Evolutionary conservation across 1,139 yeast genomes (phyloP).

Genomic region (Kluyveromyces sp.): DNA sequence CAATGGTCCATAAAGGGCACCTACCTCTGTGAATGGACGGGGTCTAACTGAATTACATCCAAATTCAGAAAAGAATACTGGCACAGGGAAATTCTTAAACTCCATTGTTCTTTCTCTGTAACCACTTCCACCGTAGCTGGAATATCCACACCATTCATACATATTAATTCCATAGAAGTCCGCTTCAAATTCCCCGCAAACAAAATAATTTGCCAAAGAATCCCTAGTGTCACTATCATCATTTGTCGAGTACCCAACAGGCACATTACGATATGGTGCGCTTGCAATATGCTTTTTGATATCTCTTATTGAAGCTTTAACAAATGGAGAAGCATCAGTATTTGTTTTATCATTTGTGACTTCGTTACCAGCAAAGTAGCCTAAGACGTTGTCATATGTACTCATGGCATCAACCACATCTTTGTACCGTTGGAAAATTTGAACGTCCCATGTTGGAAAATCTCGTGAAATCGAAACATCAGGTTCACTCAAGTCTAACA

Average conservation of each 20-base stretch:
- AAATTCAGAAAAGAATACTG: slow-evolving; percentile 54
- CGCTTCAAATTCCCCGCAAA: slow-evolving; percentile 36
- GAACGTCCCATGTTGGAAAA: slow-evolving; percentile 44
- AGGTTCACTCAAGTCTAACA: slow-evolving; percentile 51
- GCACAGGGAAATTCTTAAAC: slow-evolving; percentile 42
- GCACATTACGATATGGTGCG: slow-evolving; percentile 41
- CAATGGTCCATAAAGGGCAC: slow-evolving; percentile 47
- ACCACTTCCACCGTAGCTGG: slow-evolving; percentile 48
- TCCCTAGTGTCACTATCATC: slow-evolving; percentile 48
- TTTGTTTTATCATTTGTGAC: slow-evolving; percentile 45
- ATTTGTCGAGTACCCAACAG: slow-evolving; percentile 56
- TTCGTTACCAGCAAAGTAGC: slow-evolving; percentile 58
- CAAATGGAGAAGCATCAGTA: slow-evolving; percentile 50
- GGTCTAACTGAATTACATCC: slow-evolving; percentile 51
- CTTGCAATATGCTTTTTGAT: slow-evolving; percentile 40
- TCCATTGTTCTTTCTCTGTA: slow-evolving; percentile 47
- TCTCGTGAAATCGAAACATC: slow-evolving; percentile 42
- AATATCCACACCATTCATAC: slow-evolving; percentile 65
- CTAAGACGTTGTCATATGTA: slow-evolving; percentile 43
- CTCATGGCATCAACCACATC: slow-evolving; percentile 46
- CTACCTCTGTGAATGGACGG: slow-evolving; percentile 62
- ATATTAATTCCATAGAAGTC: slow-evolving; percentile 56
- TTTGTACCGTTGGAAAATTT: slow-evolving; percentile 60
- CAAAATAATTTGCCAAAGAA: slow-evolving; percentile 41
- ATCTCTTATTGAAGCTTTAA: slow-evolving; percentile 56